Evolutionary conservation across 768 basidiomycete genomes (phyloP).

Genomic region (Kwoniella pini): DNA sequence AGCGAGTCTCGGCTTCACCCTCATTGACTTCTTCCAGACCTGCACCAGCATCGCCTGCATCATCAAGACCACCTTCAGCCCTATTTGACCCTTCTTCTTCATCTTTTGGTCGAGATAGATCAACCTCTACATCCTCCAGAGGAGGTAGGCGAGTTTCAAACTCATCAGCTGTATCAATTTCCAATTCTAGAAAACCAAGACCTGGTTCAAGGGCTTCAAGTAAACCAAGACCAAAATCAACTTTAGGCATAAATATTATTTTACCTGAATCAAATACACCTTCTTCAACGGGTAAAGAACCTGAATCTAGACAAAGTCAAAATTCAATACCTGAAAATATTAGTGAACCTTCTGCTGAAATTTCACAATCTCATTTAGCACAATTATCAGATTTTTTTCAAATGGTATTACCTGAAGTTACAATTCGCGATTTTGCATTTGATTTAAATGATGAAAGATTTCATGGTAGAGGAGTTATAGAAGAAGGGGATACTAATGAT

Average conservation of each 20-base stretch:
- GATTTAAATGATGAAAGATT: conserved; percentile 30
- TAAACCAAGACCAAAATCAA: conserved; percentile 14
- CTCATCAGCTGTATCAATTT: conserved; percentile 1
- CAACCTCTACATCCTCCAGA: conserved; percentile 17
- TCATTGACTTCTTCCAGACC: conserved; percentile 29
- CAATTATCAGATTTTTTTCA: conserved; percentile 5
- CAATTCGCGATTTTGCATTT: conserved; percentile 43
- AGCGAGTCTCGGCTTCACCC: conserved; percentile 4
- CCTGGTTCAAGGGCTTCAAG: conserved; percentile 1
- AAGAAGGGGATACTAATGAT: not conserved
- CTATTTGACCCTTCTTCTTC: conserved; percentile 5
- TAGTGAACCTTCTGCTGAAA: not conserved
- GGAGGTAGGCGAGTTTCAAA: not conserved
- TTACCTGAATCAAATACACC: conserved; percentile 8
- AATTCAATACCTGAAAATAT: not conserved
- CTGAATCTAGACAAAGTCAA: not conserved
- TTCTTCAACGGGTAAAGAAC: not conserved
- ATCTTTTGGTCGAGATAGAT: conserved; percentile 4
- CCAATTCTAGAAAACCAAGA: not conserved
- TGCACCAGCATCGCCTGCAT: conserved; percentile 42
- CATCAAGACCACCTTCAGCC: conserved; percentile 23
- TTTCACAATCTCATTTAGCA: not conserved
- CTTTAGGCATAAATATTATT: conserved; percentile 14
- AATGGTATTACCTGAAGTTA: conserved; percentile 9
- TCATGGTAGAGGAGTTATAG: conserved; percentile 21